A percentile compares a stretch with the other conserved stretches of the same genome.
Evolutionary conservation across 805 yeast species (phyloP).

Genomic region (Pichia nanzhaoensis): DNA sequence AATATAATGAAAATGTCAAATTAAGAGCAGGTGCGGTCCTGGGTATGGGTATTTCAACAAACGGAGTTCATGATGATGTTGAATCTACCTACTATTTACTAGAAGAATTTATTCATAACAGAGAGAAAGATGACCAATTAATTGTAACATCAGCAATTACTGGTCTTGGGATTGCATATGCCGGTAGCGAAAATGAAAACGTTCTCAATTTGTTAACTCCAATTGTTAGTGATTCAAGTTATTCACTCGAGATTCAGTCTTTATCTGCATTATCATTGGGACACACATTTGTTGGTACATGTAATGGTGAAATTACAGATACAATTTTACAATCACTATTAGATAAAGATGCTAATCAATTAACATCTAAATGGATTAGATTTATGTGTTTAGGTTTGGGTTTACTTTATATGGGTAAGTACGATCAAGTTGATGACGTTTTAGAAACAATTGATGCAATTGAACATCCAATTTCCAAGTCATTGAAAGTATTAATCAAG

Average conservation of each 20-base stretch:
- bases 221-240: constrained; percentile 67
- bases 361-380: constrained; percentile 80
- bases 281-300: constrained; percentile 91
- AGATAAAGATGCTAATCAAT: constrained; percentile 73
- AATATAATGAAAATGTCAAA: constrained; percentile 79
- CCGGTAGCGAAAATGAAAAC: constrained; percentile 87
- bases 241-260: constrained; percentile 71
- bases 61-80: constrained; percentile 92
- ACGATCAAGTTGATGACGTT: constrained; percentile 90
- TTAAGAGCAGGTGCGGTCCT: constrained; percentile 94
- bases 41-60: constrained; percentile 88
- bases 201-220: constrained; percentile 74
- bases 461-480: constrained; percentile 88
- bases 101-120: constrained; percentile 54
- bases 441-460: constrained; percentile 90
- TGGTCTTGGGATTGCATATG: constrained; percentile 91
- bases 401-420: constrained; percentile 84
- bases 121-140: constrained; percentile 48
- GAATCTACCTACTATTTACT: constrained; percentile 85
- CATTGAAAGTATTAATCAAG: constrained; percentile 81
- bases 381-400: constrained; percentile 92
- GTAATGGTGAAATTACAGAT: constrained; percentile 92
- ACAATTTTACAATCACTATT: constrained; percentile 82
- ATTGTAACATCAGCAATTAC: constrained; percentile 76
- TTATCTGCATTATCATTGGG: constrained; percentile 90